Conservation (phyloP, 2,329 filamentous ascomycete genomes). For the Penicillium expansum region DNA sequence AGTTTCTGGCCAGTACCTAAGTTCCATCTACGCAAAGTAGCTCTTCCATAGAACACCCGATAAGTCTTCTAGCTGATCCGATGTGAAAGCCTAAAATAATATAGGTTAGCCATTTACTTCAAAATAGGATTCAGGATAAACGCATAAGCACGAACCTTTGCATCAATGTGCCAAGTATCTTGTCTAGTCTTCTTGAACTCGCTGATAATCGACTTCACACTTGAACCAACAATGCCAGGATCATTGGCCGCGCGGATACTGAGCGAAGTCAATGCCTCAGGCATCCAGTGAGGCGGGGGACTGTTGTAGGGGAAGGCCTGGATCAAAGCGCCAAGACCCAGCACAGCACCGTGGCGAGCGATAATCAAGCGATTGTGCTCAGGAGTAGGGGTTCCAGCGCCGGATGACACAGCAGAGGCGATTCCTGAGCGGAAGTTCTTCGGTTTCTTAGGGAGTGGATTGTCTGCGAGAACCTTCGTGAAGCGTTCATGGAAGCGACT, state of each 20-base stretch:
- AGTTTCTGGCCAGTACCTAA: not conserved
- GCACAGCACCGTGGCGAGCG: constrained; percentile 80
- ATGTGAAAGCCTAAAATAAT: constrained; percentile 70
- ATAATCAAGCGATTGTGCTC: constrained; percentile 71
- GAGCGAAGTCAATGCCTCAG: constrained; percentile 80
- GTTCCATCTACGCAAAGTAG: constrained; percentile 73
- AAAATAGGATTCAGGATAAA: not conserved
- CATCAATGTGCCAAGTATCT: constrained; percentile 96
- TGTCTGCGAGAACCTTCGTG: constrained; percentile 70
- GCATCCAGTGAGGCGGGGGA: constrained; percentile 90
- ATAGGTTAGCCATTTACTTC: constrained; percentile 18
- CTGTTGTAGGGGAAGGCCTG: constrained; percentile 96
- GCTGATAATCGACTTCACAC: constrained; percentile 87
- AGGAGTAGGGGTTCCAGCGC: constrained; percentile 49
- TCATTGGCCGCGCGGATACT: constrained; percentile 84
- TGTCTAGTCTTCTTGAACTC: constrained; percentile 99
- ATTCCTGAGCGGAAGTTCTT: constrained; percentile 37
- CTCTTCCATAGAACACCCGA: constrained; percentile 99
- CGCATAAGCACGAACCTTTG: constrained; percentile 67
- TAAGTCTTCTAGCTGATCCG: constrained; percentile 89
- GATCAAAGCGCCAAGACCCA: constrained; percentile 85
- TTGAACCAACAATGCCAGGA: constrained; percentile 88
- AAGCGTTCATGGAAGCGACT: constrained; percentile 74
- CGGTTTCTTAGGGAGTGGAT: constrained; percentile 76
- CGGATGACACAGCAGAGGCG: constrained; percentile 41